Base-by-base conservation (phyloP, 1,284 basidiomycete species). In the Tylopilus sp. region DNA sequence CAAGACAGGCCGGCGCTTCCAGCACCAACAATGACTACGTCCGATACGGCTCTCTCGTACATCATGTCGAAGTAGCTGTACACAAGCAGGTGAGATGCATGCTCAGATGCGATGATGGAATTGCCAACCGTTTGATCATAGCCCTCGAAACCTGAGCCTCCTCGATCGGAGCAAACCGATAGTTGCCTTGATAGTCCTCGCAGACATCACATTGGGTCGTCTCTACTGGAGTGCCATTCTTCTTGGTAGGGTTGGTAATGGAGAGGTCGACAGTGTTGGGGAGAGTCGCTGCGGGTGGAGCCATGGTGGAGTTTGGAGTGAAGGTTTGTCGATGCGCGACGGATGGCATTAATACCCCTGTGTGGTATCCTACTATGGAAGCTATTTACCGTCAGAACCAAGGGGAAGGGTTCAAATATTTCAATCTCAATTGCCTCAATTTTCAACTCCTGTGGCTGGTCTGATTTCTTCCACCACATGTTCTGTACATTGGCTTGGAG, bases 1-100 rank as follows among this genome's bases (percentile, higher is more conserved):
- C 85, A 89, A 9, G 84, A 86, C 38, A 92, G 71, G 26, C 89
- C 89, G 15, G 89, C 87, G 49, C 83, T 87, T 35, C 90, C 89
- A 6, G 86, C 87, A 13, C 89, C 89, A 55, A 91, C 76, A 59
- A 92, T 84, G 42, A 90, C 84, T 12, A 92, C 80, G 61, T 92
- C 89, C 25, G 86, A 89, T 11, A 91, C 71, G 26, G 77, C 79
- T 37, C 84, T 74, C 38, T 89, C 85, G 64, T 88, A 86, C 82
- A 87, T 84, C 55, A 69, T 76, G 59, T 76, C 76, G 67, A 84
- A 86, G 73, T 86, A 86, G 51, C 83, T 86, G 56, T 26, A 19
- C 4, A 43, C 5, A 31, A 38, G 30, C 38, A 4, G 38, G 41
- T 58, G 12, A 55, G 52, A 37, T 28, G 12, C 2, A 8, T 49